Evolutionary conservation across 257 asterid genomes (phyloP), one percentile per base, ranked within the genome.

Genomic region (Salvia splendens): DNA sequence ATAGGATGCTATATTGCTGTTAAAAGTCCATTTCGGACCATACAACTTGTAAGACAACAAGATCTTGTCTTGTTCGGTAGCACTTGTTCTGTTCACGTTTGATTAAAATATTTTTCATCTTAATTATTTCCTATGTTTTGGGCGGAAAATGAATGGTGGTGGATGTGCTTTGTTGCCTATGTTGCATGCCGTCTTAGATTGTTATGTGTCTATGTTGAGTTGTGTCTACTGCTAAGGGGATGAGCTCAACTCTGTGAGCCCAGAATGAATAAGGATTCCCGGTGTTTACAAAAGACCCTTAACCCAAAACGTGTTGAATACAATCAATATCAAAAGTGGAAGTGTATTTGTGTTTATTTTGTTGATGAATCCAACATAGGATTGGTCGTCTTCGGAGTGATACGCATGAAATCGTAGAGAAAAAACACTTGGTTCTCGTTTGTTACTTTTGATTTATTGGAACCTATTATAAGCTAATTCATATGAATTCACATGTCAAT

Each of bases 1-100:
- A 38, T 67, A 70, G 64, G 54, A 56, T 46, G 66, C 15, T 58
- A 51, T 30, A 32, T 51, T 68, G 17, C 42, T 54, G 17, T 60
- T 42, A 58, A 71, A 59, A 50, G 64, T 67, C 75, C 35, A 58
- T 32, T 11, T 24, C 5, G 15, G 40, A 28, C 65, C 5, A 3
- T 14, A 10, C 24, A 46, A 50, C 61, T 48, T 73, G 48, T 41
- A 12, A 30, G 69, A 12, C 8, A 15, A 62, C 12, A 15, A 9
- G 56, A 24, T 24, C 55, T 36, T 45, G 57, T 70, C 69, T 70
- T 70, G 52, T 12, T 40, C 12, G 6, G 28, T n/a, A 6, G 32
- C 64, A 8, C 30, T 24, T 24, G 30, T 24, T 24, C 30, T 24
- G 30, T 24, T 24, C 1, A 24, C 30, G 30, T 36, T 56, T 28